Evolutionary conservation across 139 green algal species (phyloP).

Genomic region (Klebsormidium nitens): DNA sequence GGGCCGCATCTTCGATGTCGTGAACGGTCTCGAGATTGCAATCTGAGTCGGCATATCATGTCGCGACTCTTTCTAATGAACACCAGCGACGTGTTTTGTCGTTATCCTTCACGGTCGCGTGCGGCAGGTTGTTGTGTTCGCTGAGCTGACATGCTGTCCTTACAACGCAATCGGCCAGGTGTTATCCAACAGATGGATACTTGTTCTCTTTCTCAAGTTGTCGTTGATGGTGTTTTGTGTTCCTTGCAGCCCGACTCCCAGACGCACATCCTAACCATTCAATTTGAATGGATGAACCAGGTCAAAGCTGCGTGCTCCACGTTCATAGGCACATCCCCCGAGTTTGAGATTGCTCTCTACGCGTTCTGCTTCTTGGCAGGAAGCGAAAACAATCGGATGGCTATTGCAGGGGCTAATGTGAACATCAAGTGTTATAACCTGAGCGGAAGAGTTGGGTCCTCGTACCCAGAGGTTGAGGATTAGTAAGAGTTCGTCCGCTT

Average conservation of each 20-base stretch:
- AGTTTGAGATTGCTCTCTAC: slow-evolving; percentile 75
- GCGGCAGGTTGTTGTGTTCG: neutral
- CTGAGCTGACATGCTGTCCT: neutral
- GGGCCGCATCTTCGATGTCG: no score
- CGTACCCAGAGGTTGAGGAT: no score
- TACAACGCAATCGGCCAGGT: neutral
- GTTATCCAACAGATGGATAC: neutral
- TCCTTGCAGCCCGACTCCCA: slow-evolving; percentile 12
- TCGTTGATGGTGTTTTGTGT: neutral
- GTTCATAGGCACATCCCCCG: slow-evolving; percentile 64
- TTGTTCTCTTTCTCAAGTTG: neutral
- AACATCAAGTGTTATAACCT: no score
- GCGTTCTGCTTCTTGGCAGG: slow-evolving; percentile 63
- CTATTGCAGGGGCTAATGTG: slow-evolving; percentile 27
- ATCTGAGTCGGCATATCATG: no score
- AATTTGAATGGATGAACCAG: slow-evolving; percentile 49
- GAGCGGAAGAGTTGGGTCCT: no score
- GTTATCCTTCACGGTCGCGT: neutral
- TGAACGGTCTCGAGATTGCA: no score
- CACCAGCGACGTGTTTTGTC: slow-evolving; percentile 1
- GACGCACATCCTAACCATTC: slow-evolving; percentile 29
- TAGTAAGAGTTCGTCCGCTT: no score
- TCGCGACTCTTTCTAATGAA: no score
- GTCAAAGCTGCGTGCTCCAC: slow-evolving; percentile 58
- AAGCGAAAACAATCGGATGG: slow-evolving; percentile 50